phyloP scores from a whole-genome alignment of 2,329 filamentous ascomycete genomes.

The Rachicladosporium sp. region DNA sequence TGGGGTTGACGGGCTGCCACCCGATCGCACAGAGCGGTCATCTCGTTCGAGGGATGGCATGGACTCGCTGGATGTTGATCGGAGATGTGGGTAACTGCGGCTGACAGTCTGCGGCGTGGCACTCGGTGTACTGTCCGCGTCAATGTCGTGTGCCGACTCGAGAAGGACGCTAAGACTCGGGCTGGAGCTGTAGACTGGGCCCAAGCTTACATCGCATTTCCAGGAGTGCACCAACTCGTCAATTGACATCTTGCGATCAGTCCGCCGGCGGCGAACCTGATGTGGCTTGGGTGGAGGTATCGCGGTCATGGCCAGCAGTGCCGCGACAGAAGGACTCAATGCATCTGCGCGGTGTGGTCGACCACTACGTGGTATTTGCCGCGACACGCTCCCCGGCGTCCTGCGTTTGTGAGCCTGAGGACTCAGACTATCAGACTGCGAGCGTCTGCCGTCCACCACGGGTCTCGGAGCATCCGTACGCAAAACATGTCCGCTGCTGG shows the following conservation, averaged over 20 bases:
- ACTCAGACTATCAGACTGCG: constrained; percentile 1
- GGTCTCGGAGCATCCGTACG: background rate
- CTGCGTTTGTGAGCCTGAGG: background rate
- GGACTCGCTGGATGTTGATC: constrained; percentile 47
- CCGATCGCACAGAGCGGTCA: constrained; percentile 35
- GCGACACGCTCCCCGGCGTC: constrained; percentile 1
- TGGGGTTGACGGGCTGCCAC: constrained; percentile 31
- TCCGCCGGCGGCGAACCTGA: constrained; percentile 30
- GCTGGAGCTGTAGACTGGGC: constrained; percentile 18
- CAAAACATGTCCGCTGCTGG: background rate
- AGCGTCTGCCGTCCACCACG: background rate
- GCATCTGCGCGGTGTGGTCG: constrained; percentile 23
- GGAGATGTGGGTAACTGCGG: constrained; percentile 30
- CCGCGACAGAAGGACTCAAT: constrained; percentile 43
- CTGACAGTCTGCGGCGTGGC: constrained; percentile 16
- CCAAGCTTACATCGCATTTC: constrained; percentile 33
- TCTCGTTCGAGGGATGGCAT: constrained; percentile 40
- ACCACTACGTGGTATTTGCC: background rate
- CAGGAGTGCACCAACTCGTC: constrained; percentile 45
- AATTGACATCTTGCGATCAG: constrained; percentile 38
- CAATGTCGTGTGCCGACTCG: constrained; percentile 38
- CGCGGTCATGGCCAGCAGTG: constrained; percentile 45
- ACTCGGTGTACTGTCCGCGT: constrained; percentile 17
- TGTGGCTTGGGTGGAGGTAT: constrained; percentile 39
- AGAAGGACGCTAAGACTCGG: constrained; percentile 41